These are phyloP conservation scores for Kwoniella europaea DNA, from an alignment of 768 basidiomycete genomes.

Conservation along the genomic window DNA sequence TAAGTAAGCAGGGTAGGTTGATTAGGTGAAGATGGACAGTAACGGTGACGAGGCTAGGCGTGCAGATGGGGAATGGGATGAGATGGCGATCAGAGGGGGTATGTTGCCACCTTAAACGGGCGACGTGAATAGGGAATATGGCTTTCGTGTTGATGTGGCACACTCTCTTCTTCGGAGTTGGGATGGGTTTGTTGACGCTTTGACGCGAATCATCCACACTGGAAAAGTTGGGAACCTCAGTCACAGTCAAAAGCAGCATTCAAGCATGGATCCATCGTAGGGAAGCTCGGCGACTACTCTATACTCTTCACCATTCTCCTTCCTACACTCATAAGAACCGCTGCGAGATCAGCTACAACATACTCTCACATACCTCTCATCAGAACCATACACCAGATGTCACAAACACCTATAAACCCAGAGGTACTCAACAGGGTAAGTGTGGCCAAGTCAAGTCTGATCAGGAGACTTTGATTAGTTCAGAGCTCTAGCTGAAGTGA, in stretches of 20 bases:
- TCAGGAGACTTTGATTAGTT: neutral
- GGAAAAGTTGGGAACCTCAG: neutral
- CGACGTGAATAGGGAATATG: no score
- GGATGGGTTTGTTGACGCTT: neutral
- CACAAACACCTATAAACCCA: constrained; percentile 35
- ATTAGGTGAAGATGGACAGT: neutral
- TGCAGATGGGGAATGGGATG: neutral
- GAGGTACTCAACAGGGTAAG: constrained; percentile 44
- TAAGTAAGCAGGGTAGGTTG: neutral
- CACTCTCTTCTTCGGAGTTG: neutral
- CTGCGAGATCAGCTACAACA: constrained; percentile 10
- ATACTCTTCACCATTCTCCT: constrained; percentile 8
- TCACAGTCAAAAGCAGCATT: no score
- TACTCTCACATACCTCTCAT: neutral
- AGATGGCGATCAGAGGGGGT: neutral
- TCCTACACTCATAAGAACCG: neutral
- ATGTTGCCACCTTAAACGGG: neutral
- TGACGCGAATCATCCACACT: neutral
- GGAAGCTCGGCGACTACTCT: neutral
- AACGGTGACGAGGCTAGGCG: neutral
- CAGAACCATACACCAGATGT: constrained; percentile 11
- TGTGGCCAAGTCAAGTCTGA: neutral
- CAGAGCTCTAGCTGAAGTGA: no score
- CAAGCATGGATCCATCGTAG: neutral
- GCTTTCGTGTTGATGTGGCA: neutral